Base-by-base conservation (phyloP, 352 stramenopile genomes). In the Phytophthora fragariae region DNA sequence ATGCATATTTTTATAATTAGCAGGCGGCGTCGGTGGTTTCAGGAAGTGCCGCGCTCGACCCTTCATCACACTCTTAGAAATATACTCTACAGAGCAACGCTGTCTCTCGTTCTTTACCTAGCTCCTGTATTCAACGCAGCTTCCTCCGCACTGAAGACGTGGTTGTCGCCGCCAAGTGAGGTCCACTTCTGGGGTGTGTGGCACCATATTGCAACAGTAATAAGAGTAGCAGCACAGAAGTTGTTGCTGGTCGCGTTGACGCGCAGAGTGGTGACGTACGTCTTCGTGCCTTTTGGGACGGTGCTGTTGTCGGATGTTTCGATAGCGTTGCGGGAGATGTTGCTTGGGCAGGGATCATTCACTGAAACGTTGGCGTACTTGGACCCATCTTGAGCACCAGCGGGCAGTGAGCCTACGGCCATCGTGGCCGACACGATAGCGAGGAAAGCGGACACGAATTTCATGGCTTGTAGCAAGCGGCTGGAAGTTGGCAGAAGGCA, bases 241-340 rank as follows among this genome's bases (percentile, higher is more conserved):
- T 57, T 75, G 31, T 61, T 67, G 56, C 19, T 62, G 17, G 49
- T 68, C 24, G 49, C 19, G 7, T 52, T 69, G 14, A 57, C 2
- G 1, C 74, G 70, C n/a, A 86, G 47, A 6, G 71, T 61, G 9
- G 57, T 52, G 0, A 72, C 61, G 65, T 83, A 91, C 12, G 71
- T 81, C 56, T 83, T 82, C 9, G 52, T 72, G 4, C 74, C 76
- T 0, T 58, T 65, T 0, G 82, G 77, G 24, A 86, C 78, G 1
- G 63, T 63, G 17, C 63, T 60, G 57, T 50, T 67, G 27, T 27
- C 35, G 47, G 49, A 67, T 1, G 49, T 60, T 5, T 64, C 63
- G 1, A 69, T 77, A 8, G 71, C 64, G 14, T 77, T 65, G 11
- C 85, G 59, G n/a, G 86, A 85, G 37, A 84, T 59, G 19, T 71